Percentiles rank a stretch among this genome's conserved stretches.
phyloP scores from a whole-genome alignment of 2,329 filamentous ascomycete genomes.

The Sporothrix inflata region DNA sequence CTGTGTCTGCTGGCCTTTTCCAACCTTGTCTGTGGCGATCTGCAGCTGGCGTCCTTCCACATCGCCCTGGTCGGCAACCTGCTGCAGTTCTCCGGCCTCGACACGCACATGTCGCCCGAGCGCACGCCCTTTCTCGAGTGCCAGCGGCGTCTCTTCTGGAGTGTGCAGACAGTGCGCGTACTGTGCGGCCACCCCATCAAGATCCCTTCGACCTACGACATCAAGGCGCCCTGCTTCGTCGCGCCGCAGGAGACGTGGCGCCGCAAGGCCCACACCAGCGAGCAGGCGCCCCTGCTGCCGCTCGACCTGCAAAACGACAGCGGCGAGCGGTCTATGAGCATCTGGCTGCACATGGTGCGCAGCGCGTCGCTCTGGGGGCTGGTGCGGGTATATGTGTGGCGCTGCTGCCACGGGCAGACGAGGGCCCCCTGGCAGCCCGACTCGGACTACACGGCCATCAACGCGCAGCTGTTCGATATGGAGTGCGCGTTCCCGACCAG shows the following conservation, averaged over 20 bases:
- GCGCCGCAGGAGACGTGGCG: not conserved
- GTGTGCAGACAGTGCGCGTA: slow-evolving; percentile 10
- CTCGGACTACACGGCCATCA: slow-evolving; percentile 10
- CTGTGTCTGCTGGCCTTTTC: slow-evolving; percentile 12
- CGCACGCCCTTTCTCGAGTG: slow-evolving; percentile 4
- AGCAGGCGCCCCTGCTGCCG: slow-evolving; percentile 10
- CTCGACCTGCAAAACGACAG: not conserved
- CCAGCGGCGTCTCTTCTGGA: slow-evolving; percentile 18
- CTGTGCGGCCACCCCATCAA: slow-evolving; percentile 14
- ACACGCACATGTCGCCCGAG: slow-evolving; percentile 4
- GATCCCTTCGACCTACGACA: slow-evolving; percentile 17
- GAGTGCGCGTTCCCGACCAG: not conserved
- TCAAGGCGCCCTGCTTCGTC: not conserved
- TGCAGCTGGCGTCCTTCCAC: slow-evolving; percentile 20
- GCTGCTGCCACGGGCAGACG: not conserved
- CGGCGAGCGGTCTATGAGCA: not conserved
- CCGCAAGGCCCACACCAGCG: not conserved
- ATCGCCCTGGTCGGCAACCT: slow-evolving; percentile 6
- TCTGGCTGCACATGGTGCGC: slow-evolving; percentile 19
- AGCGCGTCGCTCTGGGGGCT: slow-evolving; percentile 11
- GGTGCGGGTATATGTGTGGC: slow-evolving; percentile 1
- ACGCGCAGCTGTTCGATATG: slow-evolving; percentile 9
- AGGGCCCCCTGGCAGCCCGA: slow-evolving; percentile 2
- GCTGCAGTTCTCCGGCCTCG: slow-evolving; percentile 2
- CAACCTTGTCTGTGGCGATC: slow-evolving; percentile 15